Conservation (phyloP, 2,329 filamentous ascomycete species). For the Diplodia corticola region DNA sequence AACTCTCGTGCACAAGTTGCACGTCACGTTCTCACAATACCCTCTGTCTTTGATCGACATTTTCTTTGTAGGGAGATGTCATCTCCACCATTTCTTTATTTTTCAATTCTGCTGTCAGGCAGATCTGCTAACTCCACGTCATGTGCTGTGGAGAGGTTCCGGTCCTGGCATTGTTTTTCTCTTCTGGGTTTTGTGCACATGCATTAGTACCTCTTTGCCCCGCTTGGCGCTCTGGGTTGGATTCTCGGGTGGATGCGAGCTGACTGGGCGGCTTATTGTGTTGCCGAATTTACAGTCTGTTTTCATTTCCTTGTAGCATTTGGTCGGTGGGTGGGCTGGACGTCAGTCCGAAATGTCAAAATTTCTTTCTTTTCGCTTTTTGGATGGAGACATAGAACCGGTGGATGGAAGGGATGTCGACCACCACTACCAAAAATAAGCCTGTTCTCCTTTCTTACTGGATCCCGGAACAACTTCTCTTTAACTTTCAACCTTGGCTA, state of each 20-base stretch:
- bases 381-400: neutral
- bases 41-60: neutral
- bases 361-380: neutral
- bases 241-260: conserved; percentile 1
- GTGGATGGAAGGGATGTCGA: neutral
- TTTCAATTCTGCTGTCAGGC: neutral
- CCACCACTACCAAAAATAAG: neutral
- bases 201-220: conserved; percentile 4
- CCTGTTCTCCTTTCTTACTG: neutral
- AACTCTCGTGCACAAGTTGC: neutral
- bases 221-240: neutral
- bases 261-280: conserved; percentile 1
- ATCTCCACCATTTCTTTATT: neutral
- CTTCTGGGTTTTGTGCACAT: neutral
- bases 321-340: neutral
- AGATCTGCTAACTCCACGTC: neutral
- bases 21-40: neutral
- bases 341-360: neutral
- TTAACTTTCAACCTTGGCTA: neutral
- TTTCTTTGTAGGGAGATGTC: neutral
- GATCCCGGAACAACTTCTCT: neutral
- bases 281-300: neutral
- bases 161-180: neutral
- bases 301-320: neutral
- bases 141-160: neutral